Conservation (phyloP, 2,329 filamentous ascomycete genomes). For the Colletotrichum chlorophyti region DNA sequence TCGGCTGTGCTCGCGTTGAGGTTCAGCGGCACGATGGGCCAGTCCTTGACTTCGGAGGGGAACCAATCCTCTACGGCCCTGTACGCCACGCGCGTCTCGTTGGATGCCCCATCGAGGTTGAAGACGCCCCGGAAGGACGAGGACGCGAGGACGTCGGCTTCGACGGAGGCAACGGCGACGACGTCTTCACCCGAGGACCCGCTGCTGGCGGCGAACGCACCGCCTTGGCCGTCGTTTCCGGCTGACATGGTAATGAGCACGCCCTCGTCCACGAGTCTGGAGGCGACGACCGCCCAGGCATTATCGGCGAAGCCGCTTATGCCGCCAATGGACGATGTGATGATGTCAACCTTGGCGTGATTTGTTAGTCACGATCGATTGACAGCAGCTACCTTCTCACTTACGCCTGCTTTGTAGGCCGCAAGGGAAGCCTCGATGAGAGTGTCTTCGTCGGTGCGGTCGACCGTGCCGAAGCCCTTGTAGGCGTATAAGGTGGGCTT, state of each 20-base stretch:
- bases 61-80: slow-evolving; percentile 15
- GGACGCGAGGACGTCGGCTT: slow-evolving; percentile 30
- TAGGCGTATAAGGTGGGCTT: slow-evolving; percentile 23
- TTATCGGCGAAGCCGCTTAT: slow-evolving; percentile 29
- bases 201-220: slow-evolving; percentile 46
- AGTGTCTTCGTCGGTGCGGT: slow-evolving; percentile 27
- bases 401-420: slow-evolving; percentile 24
- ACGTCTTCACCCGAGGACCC: slow-evolving; percentile 48
- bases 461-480: slow-evolving; percentile 19
- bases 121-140: slow-evolving; percentile 19
- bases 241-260: slow-evolving; percentile 48
- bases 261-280: slow-evolving; percentile 49
- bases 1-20: slow-evolving; percentile 29
- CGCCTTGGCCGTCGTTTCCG: slow-evolving; percentile 51
- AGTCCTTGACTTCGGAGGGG: slow-evolving; percentile 23
- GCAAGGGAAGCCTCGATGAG: slow-evolving; percentile 24
- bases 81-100: slow-evolving; percentile 23
- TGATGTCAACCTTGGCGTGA: slow-evolving; percentile 31
- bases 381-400: no score
- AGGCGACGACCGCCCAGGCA: slow-evolving; percentile 44
- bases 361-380: neutral
- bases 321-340: slow-evolving; percentile 33
- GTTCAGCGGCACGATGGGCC: slow-evolving; percentile 36
- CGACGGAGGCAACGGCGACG: slow-evolving; percentile 51
- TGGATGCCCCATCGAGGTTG: neutral